Evolutionary conservation across 768 basidiomycete species (phyloP).

Genomic region (Suillus subalutaceus): DNA sequence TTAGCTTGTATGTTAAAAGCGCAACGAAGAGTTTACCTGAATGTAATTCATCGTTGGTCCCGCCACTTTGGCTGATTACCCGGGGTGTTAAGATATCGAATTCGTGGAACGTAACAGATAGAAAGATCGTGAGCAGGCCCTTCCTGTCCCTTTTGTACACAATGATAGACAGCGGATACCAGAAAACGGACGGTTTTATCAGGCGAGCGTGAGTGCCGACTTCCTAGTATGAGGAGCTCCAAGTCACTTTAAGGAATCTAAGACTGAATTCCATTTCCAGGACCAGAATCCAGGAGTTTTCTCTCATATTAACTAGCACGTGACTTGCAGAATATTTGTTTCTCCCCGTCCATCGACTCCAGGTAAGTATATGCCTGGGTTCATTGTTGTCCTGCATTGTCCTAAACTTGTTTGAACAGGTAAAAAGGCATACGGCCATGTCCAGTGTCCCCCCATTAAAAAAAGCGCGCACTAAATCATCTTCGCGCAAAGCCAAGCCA

Average conservation of each 20-base stretch:
- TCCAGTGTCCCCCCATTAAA: conserved; percentile 51
- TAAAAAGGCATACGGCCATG: conserved; percentile 30
- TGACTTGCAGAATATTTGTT: conserved; percentile 17
- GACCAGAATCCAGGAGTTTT: not conserved
- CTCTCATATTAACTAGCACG: conserved; percentile 6
- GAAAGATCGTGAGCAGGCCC: not conserved
- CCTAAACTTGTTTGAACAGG: not conserved
- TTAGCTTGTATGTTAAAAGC: conserved; percentile 6
- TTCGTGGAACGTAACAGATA: not conserved
- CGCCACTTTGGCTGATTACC: conserved; percentile 1
- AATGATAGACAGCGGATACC: not conserved
- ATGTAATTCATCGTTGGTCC: conserved; percentile 55
- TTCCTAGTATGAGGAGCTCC: not conserved
- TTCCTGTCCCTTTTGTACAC: not conserved
- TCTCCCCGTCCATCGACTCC: conserved; percentile 9
- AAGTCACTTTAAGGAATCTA: not conserved
- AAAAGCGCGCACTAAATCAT: conserved; percentile 56
- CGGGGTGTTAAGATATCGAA: not conserved
- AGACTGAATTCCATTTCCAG: not conserved
- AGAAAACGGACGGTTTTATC: not conserved
- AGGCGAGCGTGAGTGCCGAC: conserved; percentile 3
- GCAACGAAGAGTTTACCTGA: conserved; percentile 41
- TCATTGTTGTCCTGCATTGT: not conserved
- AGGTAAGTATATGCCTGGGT: conserved; percentile 3
- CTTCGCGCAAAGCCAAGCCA: conserved; percentile 23